Percentiles rank a stretch among this genome's conserved stretches.
Evolutionary conservation across 257 asterid species (phyloP).

Genomic region (Solanum paucissectum): DNA sequence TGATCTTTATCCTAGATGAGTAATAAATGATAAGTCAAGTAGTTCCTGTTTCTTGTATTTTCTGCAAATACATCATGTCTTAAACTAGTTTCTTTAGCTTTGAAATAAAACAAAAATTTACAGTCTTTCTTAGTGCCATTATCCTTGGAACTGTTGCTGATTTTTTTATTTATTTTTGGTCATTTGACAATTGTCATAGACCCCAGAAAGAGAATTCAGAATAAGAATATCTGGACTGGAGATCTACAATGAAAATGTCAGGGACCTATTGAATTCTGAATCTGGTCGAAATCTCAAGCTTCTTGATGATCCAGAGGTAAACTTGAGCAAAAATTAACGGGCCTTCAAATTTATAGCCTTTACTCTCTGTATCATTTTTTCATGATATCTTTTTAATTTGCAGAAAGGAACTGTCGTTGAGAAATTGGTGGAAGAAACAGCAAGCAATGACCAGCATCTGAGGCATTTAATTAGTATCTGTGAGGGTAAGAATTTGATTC

Average conservation of each 20-base stretch:
- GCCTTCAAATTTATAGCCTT: not conserved
- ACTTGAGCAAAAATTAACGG: not conserved
- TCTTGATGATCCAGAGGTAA: conserved; percentile 92
- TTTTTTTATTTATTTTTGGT: not conserved
- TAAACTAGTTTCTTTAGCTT: not conserved
- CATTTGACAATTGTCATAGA: conserved; percentile 30
- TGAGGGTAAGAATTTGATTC: conserved; percentile 41
- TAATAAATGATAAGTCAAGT: not conserved
- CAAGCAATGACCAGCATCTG: conserved; percentile 66
- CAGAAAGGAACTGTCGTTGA: conserved; percentile 93
- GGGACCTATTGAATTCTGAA: conserved; percentile 80
- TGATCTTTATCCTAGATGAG: not conserved
- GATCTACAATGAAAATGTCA: conserved; percentile 84
- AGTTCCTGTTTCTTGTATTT: not conserved
- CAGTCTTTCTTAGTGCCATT: not conserved
- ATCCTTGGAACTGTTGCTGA: not conserved
- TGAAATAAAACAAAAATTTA: not conserved
- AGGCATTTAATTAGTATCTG: conserved; percentile 62
- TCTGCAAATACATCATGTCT: not conserved
- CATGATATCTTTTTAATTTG: conserved; percentile 3
- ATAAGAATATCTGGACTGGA: conserved; percentile 83
- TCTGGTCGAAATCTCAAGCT: conserved; percentile 86
- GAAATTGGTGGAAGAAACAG: conserved; percentile 86
- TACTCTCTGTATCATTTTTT: not conserved
- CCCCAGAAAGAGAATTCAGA: conserved; percentile 84